Evolutionary conservation across 2,329 filamentous ascomycete species (phyloP).

Genomic region (Ophiostoma pallidulum): DNA sequence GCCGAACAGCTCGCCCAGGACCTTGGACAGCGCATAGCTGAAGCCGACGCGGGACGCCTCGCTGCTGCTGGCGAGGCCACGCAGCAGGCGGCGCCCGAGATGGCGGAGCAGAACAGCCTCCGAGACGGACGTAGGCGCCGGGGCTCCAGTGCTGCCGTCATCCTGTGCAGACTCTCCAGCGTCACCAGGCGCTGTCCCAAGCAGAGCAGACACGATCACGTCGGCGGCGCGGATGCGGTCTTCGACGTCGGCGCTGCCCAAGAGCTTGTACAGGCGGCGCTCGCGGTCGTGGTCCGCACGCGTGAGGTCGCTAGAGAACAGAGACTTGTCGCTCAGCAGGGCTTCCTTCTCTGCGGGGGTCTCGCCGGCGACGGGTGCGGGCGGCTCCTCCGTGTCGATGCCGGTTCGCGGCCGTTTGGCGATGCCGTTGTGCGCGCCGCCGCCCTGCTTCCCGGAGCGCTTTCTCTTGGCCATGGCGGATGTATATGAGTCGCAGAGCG

Average conservation of each 20-base stretch:
- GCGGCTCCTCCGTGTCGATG: too few relatives aligned
- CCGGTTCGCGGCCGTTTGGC: conserved; percentile 12
- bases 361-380: not conserved
- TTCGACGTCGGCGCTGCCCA: conserved; percentile 48
- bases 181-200: conserved; percentile 30
- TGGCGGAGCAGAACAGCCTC: conserved; percentile 49
- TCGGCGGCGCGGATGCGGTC: conserved; percentile 51
- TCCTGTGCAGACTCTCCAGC: too few relatives aligned
- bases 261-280: conserved; percentile 49
- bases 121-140: conserved; percentile 26
- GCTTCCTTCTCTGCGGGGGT: conserved; percentile 7
- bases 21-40: conserved; percentile 76
- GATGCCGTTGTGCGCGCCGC: not conserved
- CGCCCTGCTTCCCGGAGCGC: conserved; percentile 8
- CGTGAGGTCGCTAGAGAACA: conserved; percentile 43
- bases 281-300: conserved; percentile 49
- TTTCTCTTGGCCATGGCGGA: conserved; percentile 15
- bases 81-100: conserved; percentile 62
- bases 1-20: conserved; percentile 62
- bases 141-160: too few relatives aligned
- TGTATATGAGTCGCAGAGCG: not conserved
- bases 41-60: conserved; percentile 86
- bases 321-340: conserved; percentile 26
- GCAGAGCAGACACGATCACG: conserved; percentile 46
- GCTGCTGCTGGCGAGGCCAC: conserved; percentile 79